These are phyloP conservation scores for Mimosa bimucronata DNA, from an alignment of 306 rosid genomes.

Conservation along the genomic window DNA sequence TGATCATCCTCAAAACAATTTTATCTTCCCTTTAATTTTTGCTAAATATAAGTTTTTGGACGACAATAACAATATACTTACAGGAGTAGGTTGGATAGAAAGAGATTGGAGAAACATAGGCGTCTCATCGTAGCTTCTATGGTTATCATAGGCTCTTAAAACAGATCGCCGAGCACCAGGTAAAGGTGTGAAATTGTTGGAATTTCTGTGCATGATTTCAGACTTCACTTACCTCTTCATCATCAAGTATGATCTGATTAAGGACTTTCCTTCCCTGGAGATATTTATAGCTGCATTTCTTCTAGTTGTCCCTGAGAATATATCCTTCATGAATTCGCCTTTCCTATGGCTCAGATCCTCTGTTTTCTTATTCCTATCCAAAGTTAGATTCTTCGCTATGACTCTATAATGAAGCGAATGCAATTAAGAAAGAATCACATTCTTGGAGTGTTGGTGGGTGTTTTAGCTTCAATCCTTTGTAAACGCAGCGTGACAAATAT, in stretches of 20 bases:
- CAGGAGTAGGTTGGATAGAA: slow-evolving; percentile 38
- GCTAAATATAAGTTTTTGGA: not conserved
- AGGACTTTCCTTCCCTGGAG: slow-evolving; percentile 1
- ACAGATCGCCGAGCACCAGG: slow-evolving; percentile 39
- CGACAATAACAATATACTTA: slow-evolving; percentile 44
- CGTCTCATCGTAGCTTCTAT: slow-evolving; percentile 41
- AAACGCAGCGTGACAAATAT: not conserved
- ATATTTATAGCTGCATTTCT: slow-evolving; percentile 3
- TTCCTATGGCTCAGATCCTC: not conserved
- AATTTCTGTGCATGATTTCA: slow-evolving; percentile 52
- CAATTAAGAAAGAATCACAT: slow-evolving; percentile 38
- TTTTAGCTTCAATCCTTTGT: not conserved
- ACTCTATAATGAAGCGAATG: not conserved
- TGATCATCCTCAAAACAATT: not conserved
- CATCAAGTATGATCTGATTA: slow-evolving; percentile 1
- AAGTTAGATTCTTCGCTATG: slow-evolving; percentile 41
- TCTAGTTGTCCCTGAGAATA: slow-evolving; percentile 1
- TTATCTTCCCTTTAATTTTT: not conserved
- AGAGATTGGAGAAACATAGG: slow-evolving; percentile 41
- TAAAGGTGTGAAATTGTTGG: slow-evolving; percentile 42
- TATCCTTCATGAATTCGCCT: not conserved
- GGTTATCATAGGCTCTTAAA: slow-evolving; percentile 36
- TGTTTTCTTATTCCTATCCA: slow-evolving; percentile 36
- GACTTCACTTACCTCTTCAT: slow-evolving; percentile 16
- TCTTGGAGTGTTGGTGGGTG: slow-evolving; percentile 32